Conservation (phyloP, 495 filamentous ascomycete genomes). For the Annulohypoxylon nitens region DNA sequence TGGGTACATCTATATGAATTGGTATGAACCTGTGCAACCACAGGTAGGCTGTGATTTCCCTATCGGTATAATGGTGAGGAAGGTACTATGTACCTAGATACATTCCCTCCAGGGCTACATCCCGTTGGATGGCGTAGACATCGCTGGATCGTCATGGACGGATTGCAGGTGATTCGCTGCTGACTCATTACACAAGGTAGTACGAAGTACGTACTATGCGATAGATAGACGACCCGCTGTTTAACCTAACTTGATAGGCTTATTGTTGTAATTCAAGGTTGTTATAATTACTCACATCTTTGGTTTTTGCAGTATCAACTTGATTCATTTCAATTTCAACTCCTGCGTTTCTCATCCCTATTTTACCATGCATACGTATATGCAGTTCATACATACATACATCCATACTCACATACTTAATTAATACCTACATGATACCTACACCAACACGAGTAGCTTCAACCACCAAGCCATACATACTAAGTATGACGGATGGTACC, state of each 20-base stretch:
- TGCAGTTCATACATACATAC: neutral
- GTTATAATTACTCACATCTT: neutral
- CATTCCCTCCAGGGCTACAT: neutral
- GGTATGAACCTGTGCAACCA: neutral
- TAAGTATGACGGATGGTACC: neutral
- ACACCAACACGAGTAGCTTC: slow-evolving; percentile 19
- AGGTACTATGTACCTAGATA: neutral
- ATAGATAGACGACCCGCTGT: neutral
- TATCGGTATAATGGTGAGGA: neutral
- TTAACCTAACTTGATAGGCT: neutral
- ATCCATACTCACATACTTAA: neutral
- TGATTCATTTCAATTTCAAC: neutral
- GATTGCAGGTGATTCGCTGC: neutral
- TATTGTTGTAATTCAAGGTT: no score
- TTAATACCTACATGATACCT: slow-evolving; percentile 1
- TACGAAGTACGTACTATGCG: neutral
- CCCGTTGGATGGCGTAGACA: neutral
- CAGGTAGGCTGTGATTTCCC: neutral
- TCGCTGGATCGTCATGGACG: neutral
- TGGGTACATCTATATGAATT: neutral
- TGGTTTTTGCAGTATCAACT: neutral
- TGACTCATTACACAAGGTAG: neutral
- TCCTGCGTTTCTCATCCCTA: neutral
- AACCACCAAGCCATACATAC: neutral
- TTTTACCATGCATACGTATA: neutral